A percentile compares a stretch with the other conserved stretches of the same genome.
Conservation (phyloP, 352 stramenopile species). For the Phytophthora nicotianae region DNA sequence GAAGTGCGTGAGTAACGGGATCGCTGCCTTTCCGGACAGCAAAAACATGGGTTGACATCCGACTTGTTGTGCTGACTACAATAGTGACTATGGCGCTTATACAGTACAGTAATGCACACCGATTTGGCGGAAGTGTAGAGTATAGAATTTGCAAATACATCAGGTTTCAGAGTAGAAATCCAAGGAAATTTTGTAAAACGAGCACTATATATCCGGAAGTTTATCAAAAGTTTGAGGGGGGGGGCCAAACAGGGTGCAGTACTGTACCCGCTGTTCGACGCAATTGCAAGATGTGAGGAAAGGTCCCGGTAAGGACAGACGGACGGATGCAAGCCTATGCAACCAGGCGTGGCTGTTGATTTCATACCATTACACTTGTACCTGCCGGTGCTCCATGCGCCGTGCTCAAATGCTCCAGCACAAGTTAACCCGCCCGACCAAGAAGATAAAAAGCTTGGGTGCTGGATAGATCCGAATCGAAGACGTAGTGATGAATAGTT, state of each 20-base stretch:
- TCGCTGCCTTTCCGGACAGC: constrained; percentile 1
- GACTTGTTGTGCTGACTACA: not conserved
- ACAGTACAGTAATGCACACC: too few species aligned
- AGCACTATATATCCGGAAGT: too few species aligned
- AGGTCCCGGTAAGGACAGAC: constrained; percentile 2
- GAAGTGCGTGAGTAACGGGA: constrained; percentile 28
- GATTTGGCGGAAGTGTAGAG: too few species aligned
- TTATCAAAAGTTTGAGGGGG: too few species aligned
- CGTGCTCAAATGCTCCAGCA: not conserved
- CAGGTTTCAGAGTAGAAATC: too few species aligned
- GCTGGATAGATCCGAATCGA: not conserved
- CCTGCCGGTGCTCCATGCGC: not conserved
- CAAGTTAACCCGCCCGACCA: constrained; percentile 1
- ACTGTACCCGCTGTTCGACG: constrained; percentile 6
- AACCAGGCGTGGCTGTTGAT: not conserved
- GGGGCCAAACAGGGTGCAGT: too few species aligned
- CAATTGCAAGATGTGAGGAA: constrained; percentile 1
- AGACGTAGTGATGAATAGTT: not conserved
- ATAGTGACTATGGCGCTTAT: too few species aligned
- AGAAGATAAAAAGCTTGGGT: not conserved
- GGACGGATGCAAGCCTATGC: not conserved
- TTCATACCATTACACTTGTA: constrained; percentile 1
- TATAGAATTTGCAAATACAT: too few species aligned
- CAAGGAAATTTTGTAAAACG: too few species aligned
- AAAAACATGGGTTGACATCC: constrained; percentile 15